Evolutionary conservation across 805 yeast species (phyloP).

Genomic region (Vanderwaltozyma verrucispora): DNA sequence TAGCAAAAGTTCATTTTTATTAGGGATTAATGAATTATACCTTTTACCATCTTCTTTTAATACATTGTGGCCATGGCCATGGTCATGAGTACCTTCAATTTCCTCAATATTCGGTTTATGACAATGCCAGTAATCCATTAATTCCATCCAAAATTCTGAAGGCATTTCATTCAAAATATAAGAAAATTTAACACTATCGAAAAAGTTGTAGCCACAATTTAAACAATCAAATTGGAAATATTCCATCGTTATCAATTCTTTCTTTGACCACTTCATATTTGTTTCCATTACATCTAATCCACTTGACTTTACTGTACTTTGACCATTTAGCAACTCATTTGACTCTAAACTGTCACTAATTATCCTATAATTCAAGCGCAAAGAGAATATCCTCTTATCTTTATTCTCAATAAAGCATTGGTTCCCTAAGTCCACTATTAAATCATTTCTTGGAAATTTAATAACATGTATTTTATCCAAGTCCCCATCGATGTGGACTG

Average conservation of each 20-base stretch:
- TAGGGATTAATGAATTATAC: conserved; percentile 19
- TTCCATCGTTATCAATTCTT: conserved; percentile 5
- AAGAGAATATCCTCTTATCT: too few species aligned
- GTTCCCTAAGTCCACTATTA: too few species aligned
- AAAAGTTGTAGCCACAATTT: conserved; percentile 7
- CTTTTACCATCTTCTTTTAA: conserved; percentile 7
- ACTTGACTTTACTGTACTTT: not conserved
- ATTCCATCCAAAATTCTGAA: conserved; percentile 84
- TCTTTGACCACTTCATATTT: conserved; percentile 20
- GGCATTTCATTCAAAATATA: conserved; percentile 52
- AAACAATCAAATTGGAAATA: conserved; percentile 10
- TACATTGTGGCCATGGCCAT: conserved; percentile 1
- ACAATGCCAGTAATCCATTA: conserved; percentile 98
- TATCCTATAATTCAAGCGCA: too few species aligned
- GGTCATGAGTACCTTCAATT: conserved; percentile 6
- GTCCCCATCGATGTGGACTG: too few species aligned
- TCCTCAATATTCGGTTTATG: conserved; percentile 49
- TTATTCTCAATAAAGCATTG: too few species aligned
- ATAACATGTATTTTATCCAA: too few species aligned
- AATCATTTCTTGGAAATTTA: too few species aligned
- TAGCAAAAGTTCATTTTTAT: conserved; percentile 16
- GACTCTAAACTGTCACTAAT: too few species aligned
- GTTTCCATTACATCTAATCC: conserved; percentile 6
- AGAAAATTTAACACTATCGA: conserved; percentile 8
- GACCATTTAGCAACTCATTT: not conserved